These are phyloP conservation scores for Talaromyces funiculosus DNA, from an alignment of 2,329 filamentous ascomycete species.

Conservation along the genomic window DNA sequence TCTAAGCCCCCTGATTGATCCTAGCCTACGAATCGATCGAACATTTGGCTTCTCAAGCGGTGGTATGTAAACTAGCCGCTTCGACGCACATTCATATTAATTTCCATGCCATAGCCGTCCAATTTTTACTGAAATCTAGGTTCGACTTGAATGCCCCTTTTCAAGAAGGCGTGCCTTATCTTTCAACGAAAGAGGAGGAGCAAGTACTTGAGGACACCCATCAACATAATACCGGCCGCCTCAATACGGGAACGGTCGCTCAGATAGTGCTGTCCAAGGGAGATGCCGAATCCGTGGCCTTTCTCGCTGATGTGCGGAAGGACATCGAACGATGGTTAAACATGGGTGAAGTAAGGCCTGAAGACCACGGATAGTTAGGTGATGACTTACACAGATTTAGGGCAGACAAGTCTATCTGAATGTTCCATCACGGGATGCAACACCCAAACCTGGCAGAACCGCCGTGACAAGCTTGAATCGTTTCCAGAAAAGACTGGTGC, in stretches of 20 bases:
- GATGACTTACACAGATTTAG: conserved; percentile 12
- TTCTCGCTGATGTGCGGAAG: conserved; percentile 43
- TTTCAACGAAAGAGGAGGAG: conserved; percentile 51
- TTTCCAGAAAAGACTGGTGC: conserved; percentile 60
- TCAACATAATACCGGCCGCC: conserved; percentile 28
- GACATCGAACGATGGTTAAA: conserved; percentile 45
- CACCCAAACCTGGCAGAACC: conserved; percentile 11
- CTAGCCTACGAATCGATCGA: conserved; percentile 54
- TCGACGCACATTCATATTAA: neutral
- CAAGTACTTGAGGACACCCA: conserved; percentile 42
- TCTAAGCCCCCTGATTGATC: conserved; percentile 51
- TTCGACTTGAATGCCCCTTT: conserved; percentile 57
- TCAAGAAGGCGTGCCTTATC: conserved; percentile 54
- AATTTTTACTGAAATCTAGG: conserved; percentile 55
- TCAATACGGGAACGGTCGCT: conserved; percentile 26
- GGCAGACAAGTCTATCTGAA: conserved; percentile 39
- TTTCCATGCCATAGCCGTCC: conserved; percentile 41
- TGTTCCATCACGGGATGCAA: conserved; percentile 32
- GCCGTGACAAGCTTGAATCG: conserved; percentile 42
- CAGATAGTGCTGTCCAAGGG: conserved; percentile 46
- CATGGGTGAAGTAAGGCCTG: conserved; percentile 17
- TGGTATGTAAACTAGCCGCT: conserved; percentile 35
- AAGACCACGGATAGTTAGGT: neutral
- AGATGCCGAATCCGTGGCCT: conserved; percentile 49
- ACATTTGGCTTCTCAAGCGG: conserved; percentile 54